Base-by-base conservation (phyloP, 441 rosid genomes). In the Pelargonium australe region DNA sequence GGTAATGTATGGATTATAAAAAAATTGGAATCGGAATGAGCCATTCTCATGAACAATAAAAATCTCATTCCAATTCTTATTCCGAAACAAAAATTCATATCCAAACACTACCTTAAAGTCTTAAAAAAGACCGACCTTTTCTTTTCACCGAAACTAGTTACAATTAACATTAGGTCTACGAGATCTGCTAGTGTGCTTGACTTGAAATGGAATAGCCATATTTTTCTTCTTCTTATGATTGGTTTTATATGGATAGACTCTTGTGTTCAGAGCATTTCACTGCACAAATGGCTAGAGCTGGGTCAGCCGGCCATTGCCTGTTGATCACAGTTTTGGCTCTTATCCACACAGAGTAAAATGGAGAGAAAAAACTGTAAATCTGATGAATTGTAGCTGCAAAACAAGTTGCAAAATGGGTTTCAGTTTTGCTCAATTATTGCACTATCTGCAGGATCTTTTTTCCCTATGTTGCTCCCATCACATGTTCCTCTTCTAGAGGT, bases 191-290 rank as follows among this genome's bases (percentile, higher is more conserved):
- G 61, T 17, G 61, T 55, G 61, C 20, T 55, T 55, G 20, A 9
- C 61, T 17, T 17, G 61, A 55, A 37, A 6, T 37, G 41, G 41
- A 37, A 55, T 55, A 55, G 19, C 61, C 61, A 37, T 19, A 16
- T 16, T 55, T 55, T 55, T 19, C 7, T 55, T 16, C 10, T 16
- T 55, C 61, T 17, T 37, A 37, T 37, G 41, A 37, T 37, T 55
- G 61, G 61, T 55, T 55, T 55, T 55, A 55, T 16, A 55, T 55
- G 23, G 61, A 55, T 55, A 55, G 61, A 55, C 23, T 55, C 10
- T 55, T 55, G 0, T 16, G 61, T 10, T 55, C 61, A 55, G 61
- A 16, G 25, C 11, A 16, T 55, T 16, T 55, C 9, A 55, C 16
- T 37, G 41, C 49, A 44, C 49, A 44, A 44, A 44, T 44, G 49